Evolutionary conservation across 306 rosid genomes (phyloP), one percentile per base, ranked within the genome.

Genomic region (Carpinus fangiana): DNA sequence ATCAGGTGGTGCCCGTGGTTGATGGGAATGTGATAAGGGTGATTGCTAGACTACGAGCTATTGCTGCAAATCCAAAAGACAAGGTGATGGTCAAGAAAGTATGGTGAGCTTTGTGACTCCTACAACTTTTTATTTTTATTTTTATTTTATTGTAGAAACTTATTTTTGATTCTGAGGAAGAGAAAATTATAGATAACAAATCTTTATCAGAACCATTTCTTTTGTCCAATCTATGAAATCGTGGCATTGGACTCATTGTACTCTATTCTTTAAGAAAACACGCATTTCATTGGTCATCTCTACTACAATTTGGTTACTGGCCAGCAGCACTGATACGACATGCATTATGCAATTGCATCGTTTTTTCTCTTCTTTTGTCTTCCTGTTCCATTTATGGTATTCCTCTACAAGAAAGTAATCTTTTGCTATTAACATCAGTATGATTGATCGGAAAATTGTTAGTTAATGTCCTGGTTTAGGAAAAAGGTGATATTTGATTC

Each of bases 1-100:
- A 72, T 72, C 96, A 94, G 98, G 93, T 78, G 50, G 96, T 88
- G 85, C 98, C 98, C 8, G 94, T 94, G 77, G 97, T 94, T 54
- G 98, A 94, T 79, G 97, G 98, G 59, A 94, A 94, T 82, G 98
- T 94, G n/a, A 82, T 90, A 81, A 82, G 98, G 88, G 98, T 90
- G 80, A 88, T 87, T 76, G 90, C 97, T 73, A 89, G 98, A 81
- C 86, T 94, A 59, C 88, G 82, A 83, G 93, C 98, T 46, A 51
- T 92, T 78, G 84, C 96, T 76, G 85, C 89, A 55, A 94, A 92
- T 79, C 96, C 93, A 12, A 94, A 92, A 87, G 91, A 84, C 72
- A 82, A 93, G 12, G 67, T 9, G 53, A 89, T 89, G 0, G 34
- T 90, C 76, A 94, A 90, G 89, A 90, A 80, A 78, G 78, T 92